Evolutionary conservation across 768 basidiomycete genomes (phyloP).

Genomic region (Termitomyces sp.): DNA sequence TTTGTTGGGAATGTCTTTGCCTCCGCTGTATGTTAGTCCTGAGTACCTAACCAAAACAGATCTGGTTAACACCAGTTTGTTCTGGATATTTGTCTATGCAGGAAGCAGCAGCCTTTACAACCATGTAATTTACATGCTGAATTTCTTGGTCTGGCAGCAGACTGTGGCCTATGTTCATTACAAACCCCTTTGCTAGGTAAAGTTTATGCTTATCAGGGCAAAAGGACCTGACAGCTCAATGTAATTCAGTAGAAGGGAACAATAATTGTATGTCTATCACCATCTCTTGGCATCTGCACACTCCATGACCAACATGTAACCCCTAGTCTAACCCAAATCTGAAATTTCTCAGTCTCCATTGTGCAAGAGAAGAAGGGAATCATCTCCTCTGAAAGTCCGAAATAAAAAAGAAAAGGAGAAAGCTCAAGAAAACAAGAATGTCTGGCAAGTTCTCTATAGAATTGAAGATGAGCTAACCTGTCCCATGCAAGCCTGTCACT

Average conservation of each 20-base stretch:
- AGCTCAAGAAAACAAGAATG: constrained; percentile 15
- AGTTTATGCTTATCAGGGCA: not conserved
- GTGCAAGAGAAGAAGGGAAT: constrained; percentile 11
- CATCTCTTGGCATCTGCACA: not conserved
- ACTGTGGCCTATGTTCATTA: not conserved
- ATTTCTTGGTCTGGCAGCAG: not conserved
- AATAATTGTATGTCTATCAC: not conserved
- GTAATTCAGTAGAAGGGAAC: not conserved
- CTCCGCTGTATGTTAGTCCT: too few relatives aligned
- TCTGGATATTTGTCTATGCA: too few relatives aligned
- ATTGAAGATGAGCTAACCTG: constrained; percentile 65
- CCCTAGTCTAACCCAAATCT: not conserved
- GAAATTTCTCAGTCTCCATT: not conserved
- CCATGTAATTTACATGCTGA: not conserved
- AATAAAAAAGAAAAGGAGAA: constrained; percentile 42
- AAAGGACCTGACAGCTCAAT: not conserved
- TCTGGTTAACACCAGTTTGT: too few relatives aligned
- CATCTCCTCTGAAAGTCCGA: constrained; percentile 9
- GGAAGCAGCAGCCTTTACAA: too few relatives aligned
- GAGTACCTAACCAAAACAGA: too few relatives aligned
- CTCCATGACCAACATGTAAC: not conserved
- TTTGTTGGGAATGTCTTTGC: too few relatives aligned
- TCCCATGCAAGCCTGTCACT: constrained; percentile 51
- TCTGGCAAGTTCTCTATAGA: constrained; percentile 29
- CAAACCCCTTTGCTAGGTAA: constrained; percentile 2